Evolutionary conservation across 2,329 filamentous ascomycete species (phyloP), one percentile per base, ranked within the genome.

Genomic region (Mycosphaerella sp.): DNA sequence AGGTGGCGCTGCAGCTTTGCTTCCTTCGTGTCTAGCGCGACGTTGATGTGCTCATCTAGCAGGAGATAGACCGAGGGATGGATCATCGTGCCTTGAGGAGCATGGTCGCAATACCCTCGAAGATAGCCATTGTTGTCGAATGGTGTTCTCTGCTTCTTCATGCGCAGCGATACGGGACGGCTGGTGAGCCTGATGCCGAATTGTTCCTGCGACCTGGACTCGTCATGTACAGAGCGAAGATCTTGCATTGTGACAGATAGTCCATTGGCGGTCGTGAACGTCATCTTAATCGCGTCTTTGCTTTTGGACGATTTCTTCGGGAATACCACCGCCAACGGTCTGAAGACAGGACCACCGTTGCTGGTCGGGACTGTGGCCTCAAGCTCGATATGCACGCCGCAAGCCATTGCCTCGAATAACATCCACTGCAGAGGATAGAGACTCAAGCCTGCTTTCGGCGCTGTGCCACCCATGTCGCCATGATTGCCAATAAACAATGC

Each of bases 351-450:
- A 7, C 39, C 39, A 13, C 39, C 28, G 2, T 41, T 14, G 8
- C 28, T 40, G 13, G 42, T 51, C 10, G 49, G 49, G 7, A 40
- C 39, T 13, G 35, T 46, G 13, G 39, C 47, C 12, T 52, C 45
- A n/a, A 52, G 48, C n/a, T 52, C 49, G n/a, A 55, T 41, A 40
- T 39, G 41, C 10, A 51, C 40, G 5, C 53, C 53, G 30, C 45
- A 52, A 7, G 45, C 46, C 14, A 36, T 49, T 5, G 49, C 50
- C 54, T 72, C 70, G 9, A 68, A 53, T 27, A 72, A 51, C 60
- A 73, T 71, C 71, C 70, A 73, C 53, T 73, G 70, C 1, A 73
- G 52, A 3, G 71, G 70, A 54, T 72, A 73, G 2, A 73, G 58
- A 4, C 68, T 66, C 4, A 72, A 56, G 2, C 71, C 70, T 45